These are phyloP conservation scores for Chaetomium globosum DNA, from an alignment of 2,329 filamentous ascomycete species.

Conservation along the genomic window DNA sequence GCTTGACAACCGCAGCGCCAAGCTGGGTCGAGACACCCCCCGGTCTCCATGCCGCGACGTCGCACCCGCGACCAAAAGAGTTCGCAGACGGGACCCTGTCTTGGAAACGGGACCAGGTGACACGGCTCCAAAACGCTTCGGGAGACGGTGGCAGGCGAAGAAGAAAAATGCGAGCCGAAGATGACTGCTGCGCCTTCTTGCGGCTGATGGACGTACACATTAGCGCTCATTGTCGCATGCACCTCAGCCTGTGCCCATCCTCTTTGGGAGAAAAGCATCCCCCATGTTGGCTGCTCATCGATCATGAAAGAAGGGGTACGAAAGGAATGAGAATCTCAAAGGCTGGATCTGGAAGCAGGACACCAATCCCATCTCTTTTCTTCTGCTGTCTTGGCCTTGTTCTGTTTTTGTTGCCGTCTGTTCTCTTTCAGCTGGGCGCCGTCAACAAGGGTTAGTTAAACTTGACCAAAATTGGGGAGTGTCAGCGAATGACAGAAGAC, in stretches of 20 bases:
- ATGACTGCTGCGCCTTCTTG: slow-evolving; percentile 18
- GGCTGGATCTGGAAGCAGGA: neutral
- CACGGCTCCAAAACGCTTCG: neutral
- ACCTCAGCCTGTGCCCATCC: too few species aligned
- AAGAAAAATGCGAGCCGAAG: neutral
- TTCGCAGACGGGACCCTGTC: neutral
- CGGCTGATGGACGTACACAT: slow-evolving; percentile 8
- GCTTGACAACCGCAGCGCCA: neutral
- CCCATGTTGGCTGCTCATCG: neutral
- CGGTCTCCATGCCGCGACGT: neutral
- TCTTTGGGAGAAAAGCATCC: neutral
- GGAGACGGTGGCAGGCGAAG: neutral
- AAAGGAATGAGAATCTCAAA: neutral
- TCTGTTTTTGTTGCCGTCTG: neutral
- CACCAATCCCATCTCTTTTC: neutral
- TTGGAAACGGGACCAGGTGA: slow-evolving; percentile 3
- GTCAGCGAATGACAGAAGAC: neutral
- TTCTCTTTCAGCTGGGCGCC: too few species aligned
- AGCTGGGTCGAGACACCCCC: neutral
- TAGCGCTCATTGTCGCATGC: too few species aligned
- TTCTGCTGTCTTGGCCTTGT: neutral
- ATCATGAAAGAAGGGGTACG: neutral
- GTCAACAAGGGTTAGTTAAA: neutral
- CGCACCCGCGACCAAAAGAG: neutral
- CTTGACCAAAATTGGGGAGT: too few species aligned